Conservation (phyloP, 2,329 filamentous ascomycete species). For the Botryotinia narcissicola region DNA sequence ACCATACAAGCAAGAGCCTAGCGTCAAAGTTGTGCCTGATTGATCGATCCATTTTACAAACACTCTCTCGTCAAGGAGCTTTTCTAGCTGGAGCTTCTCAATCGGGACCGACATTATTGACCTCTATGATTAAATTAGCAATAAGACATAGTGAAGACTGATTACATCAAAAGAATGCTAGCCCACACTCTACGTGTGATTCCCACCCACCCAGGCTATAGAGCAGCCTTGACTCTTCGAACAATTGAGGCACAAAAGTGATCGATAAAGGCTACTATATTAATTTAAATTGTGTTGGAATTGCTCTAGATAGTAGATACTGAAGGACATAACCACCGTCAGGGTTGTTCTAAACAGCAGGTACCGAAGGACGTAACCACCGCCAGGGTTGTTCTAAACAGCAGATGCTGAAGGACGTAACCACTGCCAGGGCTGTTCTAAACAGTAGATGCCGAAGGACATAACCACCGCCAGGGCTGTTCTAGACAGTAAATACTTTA, state of each 20-base stretch:
- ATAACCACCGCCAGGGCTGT: background rate
- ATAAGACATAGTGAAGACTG: slow-evolving; percentile 1
- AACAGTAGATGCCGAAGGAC: background rate
- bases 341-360: background rate
- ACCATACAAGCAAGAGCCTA: background rate
- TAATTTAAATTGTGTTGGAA: background rate
- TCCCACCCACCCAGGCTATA: slow-evolving; percentile 14
- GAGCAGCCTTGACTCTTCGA: slow-evolving; percentile 17
- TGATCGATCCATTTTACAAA: slow-evolving; percentile 11
- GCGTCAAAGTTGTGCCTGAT: background rate
- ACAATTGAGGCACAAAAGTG: background rate
- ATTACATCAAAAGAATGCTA: slow-evolving; percentile 1
- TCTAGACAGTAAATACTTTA: background rate
- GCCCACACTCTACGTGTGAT: slow-evolving; percentile 12
- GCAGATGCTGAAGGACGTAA: background rate
- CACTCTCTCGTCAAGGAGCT: background rate
- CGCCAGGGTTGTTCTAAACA: background rate
- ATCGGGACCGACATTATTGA: background rate
- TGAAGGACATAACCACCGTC: background rate
- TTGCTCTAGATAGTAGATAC: background rate
- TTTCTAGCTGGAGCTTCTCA: background rate
- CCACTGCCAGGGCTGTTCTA: background rate
- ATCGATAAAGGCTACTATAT: background rate
- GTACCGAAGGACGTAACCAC: background rate
- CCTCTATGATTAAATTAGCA: background rate